Base-by-base conservation (phyloP, 106 monocot genomes). In the Allium sativum region DNA sequence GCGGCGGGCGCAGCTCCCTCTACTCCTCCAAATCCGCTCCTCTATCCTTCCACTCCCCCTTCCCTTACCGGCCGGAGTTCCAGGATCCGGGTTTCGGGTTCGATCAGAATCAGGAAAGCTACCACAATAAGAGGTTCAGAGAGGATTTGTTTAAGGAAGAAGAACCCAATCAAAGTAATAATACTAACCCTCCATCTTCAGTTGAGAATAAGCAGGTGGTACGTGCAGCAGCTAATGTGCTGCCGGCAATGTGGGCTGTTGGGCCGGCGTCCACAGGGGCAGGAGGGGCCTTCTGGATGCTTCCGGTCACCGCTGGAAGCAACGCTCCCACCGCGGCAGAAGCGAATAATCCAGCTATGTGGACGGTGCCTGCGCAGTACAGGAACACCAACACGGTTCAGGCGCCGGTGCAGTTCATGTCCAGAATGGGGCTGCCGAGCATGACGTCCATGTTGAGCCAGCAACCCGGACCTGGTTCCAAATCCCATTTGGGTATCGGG, bases 271-370 rank as follows among this genome's bases (percentile, higher is more conserved):
- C 54, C 60, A 73, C 65, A n/a, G 70, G 68, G 2, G 83, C 68
- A 1, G 72, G 70, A 0, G 93, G 89, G 0, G 82, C 83, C 1
- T 94, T 94, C 83, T 94, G 94, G 94, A 94, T 94, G 94, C 86
- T 94, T 8, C 94, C 94, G 14, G 83, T 86, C 21, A 50, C 64
- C 13, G 65, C 86, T 3, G 74, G 76, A 22, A 22, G 74, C 10
- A 66, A 58, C 42, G 45, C 62, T 2, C 75, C 78, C 6, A 40
- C 82, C 0, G 60, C 51, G 5, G 65, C 31, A 0, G 44, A 52
- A 1, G 58, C 55, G 11, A 68, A 70, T 3, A 66, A 65, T 19
- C 48, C 74, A 16, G 40, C 76, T 1, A 53, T 90, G 40, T 94
- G 94, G 94, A 76, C 86, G 4, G 76, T 94, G 63, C 82, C 89